These are phyloP conservation scores for Arabidopsis arenosa DNA, from an alignment of 345 rosid genomes.

Conservation along the genomic window DNA sequence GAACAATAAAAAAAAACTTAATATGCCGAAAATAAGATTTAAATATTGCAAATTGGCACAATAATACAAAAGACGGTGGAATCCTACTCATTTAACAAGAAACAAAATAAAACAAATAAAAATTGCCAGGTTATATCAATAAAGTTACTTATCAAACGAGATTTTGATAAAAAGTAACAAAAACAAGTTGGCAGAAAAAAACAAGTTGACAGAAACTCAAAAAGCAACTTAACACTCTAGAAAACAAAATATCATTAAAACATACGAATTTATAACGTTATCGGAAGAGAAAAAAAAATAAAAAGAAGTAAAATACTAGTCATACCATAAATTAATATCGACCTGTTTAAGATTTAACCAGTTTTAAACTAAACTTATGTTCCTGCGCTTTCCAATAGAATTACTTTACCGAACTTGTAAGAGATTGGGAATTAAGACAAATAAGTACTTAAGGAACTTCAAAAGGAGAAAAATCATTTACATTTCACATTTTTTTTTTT, in stretches of 20 bases:
- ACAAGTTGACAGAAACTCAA: conserved; percentile 34
- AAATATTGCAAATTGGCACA: conserved; percentile 9
- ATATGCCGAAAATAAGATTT: not conserved
- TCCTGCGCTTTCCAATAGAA: not conserved
- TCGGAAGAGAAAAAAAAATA: not conserved
- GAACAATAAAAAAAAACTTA: not conserved
- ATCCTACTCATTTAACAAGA: conserved; percentile 32
- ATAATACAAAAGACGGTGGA: conserved; percentile 27
- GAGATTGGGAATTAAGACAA: not conserved
- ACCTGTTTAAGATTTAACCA: not conserved
- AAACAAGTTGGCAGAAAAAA: conserved; percentile 39
- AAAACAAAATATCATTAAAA: conserved; percentile 28
- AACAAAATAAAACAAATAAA: not conserved
- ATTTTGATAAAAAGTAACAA: conserved; percentile 8
- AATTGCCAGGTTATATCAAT: not conserved
- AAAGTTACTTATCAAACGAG: conserved; percentile 6
- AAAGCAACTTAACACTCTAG: conserved; percentile 33
- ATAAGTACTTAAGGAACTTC: not conserved
- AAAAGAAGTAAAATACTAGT: not conserved
- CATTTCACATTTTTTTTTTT: too few species aligned
- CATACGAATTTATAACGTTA: not conserved
- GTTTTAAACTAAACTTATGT: not conserved
- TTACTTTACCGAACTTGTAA: not conserved
- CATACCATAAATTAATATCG: not conserved
- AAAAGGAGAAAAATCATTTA: conserved; percentile 25